Percentiles rank a stretch among this genome's conserved stretches.
phyloP scores from a whole-genome alignment of 352 stramenopile genomes.

The Phytophthora meadii region DNA sequence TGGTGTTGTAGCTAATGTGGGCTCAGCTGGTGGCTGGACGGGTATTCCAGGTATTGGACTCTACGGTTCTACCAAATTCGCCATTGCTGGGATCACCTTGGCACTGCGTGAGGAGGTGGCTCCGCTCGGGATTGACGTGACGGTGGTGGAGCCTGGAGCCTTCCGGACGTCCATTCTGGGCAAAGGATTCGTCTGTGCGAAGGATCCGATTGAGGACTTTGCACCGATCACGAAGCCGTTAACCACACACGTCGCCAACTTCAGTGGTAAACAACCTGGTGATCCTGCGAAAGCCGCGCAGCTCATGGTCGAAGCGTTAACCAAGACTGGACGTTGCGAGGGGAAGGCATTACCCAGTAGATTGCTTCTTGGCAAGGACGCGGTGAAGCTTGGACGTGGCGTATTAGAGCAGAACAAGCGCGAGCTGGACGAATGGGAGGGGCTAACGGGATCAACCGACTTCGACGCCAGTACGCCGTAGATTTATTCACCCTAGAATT shows the following conservation, averaged over 20 bases:
- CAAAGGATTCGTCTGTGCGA: conserved; percentile 30
- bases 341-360: conserved; percentile 35
- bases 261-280: conserved; percentile 44
- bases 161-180: conserved; percentile 48
- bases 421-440: conserved; percentile 35
- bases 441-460: conserved; percentile 33
- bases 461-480: conserved; percentile 29
- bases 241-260: conserved; percentile 32
- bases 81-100: conserved; percentile 43
- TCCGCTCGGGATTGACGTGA: conserved; percentile 48
- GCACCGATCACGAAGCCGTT: conserved; percentile 31
- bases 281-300: conserved; percentile 37
- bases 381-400: conserved; percentile 26
- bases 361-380: conserved; percentile 37
- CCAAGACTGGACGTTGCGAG: conserved; percentile 42
- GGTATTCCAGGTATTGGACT: conserved; percentile 36
- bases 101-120: conserved; percentile 42
- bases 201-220: conserved; percentile 36
- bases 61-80: conserved; percentile 55
- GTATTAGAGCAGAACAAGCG: conserved; percentile 27
- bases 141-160: conserved; percentile 43
- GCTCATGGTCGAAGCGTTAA: conserved; percentile 46
- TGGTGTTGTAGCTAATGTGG: conserved; percentile 52
- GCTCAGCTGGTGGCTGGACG: conserved; percentile 43
- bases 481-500: conserved; percentile 12